Evolutionary conservation across 163 green algal species (phyloP), one percentile per base, ranked within the genome.

Genomic region (Smithsoniella earleae): DNA sequence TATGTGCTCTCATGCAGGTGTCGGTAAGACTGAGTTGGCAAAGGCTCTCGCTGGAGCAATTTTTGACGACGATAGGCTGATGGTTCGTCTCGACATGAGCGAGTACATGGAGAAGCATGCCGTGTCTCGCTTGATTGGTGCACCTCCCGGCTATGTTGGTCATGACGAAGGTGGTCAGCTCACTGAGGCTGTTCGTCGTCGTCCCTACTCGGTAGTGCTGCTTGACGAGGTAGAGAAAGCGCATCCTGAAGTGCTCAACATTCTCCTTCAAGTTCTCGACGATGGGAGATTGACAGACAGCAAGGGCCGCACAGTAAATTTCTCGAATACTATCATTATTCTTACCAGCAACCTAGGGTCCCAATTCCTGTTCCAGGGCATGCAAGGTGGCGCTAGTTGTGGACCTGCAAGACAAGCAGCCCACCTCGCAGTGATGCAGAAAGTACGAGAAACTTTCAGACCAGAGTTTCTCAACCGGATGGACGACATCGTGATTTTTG

Each of bases 1-100:
- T 13, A 49, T 49, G 40, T 13, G 10, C 13, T 49, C 40, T 75
- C 38, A 46, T 73, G 37, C 77, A 85, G 91, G 91, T 22, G 91
- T 97, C 3, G 92, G 93, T 73, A 98, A 98, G 82, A 97, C 93
- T 0, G 91, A 98, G 88, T 86, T 98, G 28, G 86, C 89, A 30
- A 95, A 95, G 82, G 81, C 90, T 13, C 79, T 96, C 64, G 89
- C 90, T 0, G 37, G 72, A n/a, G 80, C 83, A 78, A 79, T 96
- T 75, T 97, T 96, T 76, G 89, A 92, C 78, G 87, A 77, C 22
- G 91, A 96, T 73, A 87, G 94, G 10, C 28, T 65, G 52, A 80
- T 83, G 69, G 20, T 82, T 36, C 49, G 79, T 3, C 62, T 92
- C 3, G 87, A 92, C 75, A 89, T 89, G 84, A 79, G 45, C 20